Percentiles rank a stretch among this genome's conserved stretches.
Evolutionary conservation across 768 basidiomycete species (phyloP).

Genomic region (Tulasnella sp.): DNA sequence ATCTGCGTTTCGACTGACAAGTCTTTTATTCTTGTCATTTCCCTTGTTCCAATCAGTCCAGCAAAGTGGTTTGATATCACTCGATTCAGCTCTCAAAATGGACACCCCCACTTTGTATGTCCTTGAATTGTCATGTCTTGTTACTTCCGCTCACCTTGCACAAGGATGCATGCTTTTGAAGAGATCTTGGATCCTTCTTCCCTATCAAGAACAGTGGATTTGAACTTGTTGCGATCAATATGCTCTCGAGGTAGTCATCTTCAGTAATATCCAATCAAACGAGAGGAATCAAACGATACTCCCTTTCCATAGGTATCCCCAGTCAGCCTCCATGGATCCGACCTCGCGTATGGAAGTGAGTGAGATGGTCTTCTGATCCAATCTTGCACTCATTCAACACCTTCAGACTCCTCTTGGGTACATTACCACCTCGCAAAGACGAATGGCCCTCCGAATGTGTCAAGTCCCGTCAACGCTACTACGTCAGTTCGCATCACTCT

Average conservation of each 20-base stretch:
- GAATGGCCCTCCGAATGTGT: conserved; percentile 6
- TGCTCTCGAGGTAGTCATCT: conserved; percentile 7
- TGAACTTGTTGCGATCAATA: conserved; percentile 7
- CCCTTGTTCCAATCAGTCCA: too few species aligned
- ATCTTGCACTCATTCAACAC: not conserved
- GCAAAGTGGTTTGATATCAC: too few species aligned
- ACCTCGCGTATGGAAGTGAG: conserved; percentile 15
- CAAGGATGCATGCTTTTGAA: conserved; percentile 13
- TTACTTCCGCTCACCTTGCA: too few species aligned
- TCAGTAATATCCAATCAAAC: conserved; percentile 1
- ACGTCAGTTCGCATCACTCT: conserved; percentile 4
- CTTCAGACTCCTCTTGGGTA: conserved; percentile 14
- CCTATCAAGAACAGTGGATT: conserved; percentile 2
- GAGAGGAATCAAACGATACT: not conserved
- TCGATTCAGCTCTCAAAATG: too few species aligned
- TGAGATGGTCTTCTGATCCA: not conserved
- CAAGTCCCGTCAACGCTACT: conserved; percentile 6
- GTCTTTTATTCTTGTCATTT: too few species aligned
- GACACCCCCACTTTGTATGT: too few species aligned
- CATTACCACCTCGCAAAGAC: conserved; percentile 13
- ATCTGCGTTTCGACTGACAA: too few species aligned
- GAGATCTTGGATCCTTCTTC: conserved; percentile 7
- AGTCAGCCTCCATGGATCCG: conserved; percentile 13
- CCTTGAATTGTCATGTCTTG: too few species aligned
- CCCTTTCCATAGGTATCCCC: conserved; percentile 8